Conservation (phyloP, 768 basidiomycete species). For the Leccinum fibrillosum region DNA sequence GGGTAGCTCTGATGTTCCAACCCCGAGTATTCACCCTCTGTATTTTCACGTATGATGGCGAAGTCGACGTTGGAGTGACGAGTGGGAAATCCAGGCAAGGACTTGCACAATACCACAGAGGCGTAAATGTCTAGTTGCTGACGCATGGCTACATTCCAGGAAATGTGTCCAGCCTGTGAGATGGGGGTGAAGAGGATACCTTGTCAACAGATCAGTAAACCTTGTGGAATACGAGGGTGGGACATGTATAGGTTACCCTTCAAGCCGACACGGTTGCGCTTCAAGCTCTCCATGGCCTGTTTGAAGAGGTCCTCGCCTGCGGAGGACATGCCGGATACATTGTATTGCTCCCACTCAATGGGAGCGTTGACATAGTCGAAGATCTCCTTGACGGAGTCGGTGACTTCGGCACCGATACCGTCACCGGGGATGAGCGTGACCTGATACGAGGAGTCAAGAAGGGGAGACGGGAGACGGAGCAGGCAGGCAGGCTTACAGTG, state of each 20-base stretch:
- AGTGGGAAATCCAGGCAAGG: constrained; percentile 92
- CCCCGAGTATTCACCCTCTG: constrained; percentile 99
- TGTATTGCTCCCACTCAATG: constrained; percentile 98
- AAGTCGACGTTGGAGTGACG: constrained; percentile 97
- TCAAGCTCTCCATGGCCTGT: constrained; percentile 96
- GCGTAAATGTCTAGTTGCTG: constrained; percentile 99
- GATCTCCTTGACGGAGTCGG: constrained; percentile 98
- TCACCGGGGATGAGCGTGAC: constrained; percentile 98
- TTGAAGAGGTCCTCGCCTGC: constrained; percentile 94
- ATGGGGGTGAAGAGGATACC: constrained; percentile 99
- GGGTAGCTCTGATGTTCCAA: constrained; percentile 97
- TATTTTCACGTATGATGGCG: constrained; percentile 99
- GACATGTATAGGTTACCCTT: constrained; percentile 62
- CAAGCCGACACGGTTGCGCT: constrained; percentile 95
- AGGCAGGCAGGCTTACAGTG: constrained; percentile 52
- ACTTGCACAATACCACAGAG: constrained; percentile 97
- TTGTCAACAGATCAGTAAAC: constrained; percentile 30
- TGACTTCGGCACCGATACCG: constrained; percentile 95
- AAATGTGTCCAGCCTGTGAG: constrained; percentile 93
- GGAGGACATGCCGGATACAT: constrained; percentile 95
- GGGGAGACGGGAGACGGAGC: too few species aligned
- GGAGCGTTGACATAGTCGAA: constrained; percentile 97
- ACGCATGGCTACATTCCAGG: constrained; percentile 99
- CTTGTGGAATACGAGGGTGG: background rate
- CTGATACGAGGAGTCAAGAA: constrained; percentile 40